These are phyloP conservation scores for Gymnopus androsaceus DNA, from an alignment of 1,284 basidiomycete species.

Conservation along the genomic window DNA sequence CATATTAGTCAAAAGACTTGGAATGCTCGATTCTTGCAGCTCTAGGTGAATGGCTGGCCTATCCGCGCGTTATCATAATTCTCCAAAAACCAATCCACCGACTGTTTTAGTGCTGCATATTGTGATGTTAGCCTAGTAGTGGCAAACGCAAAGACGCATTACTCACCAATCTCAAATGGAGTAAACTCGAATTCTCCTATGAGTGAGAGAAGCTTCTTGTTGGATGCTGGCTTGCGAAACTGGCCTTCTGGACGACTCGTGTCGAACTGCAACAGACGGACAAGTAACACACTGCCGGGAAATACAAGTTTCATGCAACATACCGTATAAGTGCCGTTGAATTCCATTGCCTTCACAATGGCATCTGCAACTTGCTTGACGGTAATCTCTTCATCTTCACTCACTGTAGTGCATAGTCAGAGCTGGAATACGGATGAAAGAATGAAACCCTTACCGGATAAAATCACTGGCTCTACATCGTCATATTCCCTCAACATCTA, in stretches of 20 bases:
- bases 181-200: slow-evolving; percentile 84
- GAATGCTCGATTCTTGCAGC: too few relatives aligned
- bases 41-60: slow-evolving; percentile 29
- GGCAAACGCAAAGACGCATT: neutral
- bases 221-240: slow-evolving; percentile 92
- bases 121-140: neutral
- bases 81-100: slow-evolving; percentile 78
- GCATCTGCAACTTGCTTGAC: slow-evolving; percentile 85
- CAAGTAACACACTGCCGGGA: neutral
- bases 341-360: slow-evolving; percentile 78
- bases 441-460: slow-evolving; percentile 62
- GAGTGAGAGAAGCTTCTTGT: slow-evolving; percentile 73
- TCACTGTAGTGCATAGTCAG: too few relatives aligned
- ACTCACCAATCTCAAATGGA: slow-evolving; percentile 76
- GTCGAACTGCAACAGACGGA: slow-evolving; percentile 59
- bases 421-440: slow-evolving; percentile 1
- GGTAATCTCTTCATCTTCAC: slow-evolving; percentile 87
- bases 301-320: slow-evolving; percentile 22
- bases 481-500: slow-evolving; percentile 90
- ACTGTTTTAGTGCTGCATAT: slow-evolving; percentile 61
- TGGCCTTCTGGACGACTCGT: slow-evolving; percentile 79
- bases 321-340: slow-evolving; percentile 71
- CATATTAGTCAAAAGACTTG: too few relatives aligned
- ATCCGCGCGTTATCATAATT: slow-evolving; percentile 72
- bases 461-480: slow-evolving; percentile 85